phyloP scores from a whole-genome alignment of 169 alveolate genomes.

The Perkinsus marinus region DNA sequence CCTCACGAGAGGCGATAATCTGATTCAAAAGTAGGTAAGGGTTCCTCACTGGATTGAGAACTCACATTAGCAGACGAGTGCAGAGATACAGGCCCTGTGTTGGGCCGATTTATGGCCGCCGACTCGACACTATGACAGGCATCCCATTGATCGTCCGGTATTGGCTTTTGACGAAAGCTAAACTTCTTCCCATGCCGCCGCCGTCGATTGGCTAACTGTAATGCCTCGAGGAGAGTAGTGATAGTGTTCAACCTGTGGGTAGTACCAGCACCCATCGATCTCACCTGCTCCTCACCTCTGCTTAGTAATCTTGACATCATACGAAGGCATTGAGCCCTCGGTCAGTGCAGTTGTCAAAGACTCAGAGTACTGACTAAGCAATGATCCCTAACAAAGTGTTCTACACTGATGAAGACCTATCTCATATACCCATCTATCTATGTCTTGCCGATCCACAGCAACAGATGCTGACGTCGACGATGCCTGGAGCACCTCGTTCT shows the following conservation, averaged over 20 bases:
- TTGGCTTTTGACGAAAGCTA: neutral
- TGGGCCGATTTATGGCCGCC: neutral
- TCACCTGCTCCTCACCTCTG: neutral
- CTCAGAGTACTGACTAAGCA: neutral
- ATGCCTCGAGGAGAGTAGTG: neutral
- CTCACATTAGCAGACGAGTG: neutral
- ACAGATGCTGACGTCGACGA: neutral
- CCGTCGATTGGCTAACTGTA: neutral
- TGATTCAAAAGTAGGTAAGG: neutral
- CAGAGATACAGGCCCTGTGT: neutral
- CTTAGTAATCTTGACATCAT: neutral
- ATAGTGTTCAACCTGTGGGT: neutral
- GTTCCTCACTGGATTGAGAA: too few relatives aligned
- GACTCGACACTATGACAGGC: neutral
- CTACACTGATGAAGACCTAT: neutral
- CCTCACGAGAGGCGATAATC: neutral
- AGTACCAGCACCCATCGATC: neutral
- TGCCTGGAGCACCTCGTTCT: neutral
- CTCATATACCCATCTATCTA: neutral
- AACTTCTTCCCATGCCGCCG: neutral
- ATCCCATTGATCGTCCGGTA: neutral
- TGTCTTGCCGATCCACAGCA: neutral
- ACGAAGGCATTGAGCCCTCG: neutral
- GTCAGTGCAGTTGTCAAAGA: neutral
- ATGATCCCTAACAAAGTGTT: neutral